phyloP scores from a whole-genome alignment of 345 rosid species.

The Xanthoceras sorbifolium region DNA sequence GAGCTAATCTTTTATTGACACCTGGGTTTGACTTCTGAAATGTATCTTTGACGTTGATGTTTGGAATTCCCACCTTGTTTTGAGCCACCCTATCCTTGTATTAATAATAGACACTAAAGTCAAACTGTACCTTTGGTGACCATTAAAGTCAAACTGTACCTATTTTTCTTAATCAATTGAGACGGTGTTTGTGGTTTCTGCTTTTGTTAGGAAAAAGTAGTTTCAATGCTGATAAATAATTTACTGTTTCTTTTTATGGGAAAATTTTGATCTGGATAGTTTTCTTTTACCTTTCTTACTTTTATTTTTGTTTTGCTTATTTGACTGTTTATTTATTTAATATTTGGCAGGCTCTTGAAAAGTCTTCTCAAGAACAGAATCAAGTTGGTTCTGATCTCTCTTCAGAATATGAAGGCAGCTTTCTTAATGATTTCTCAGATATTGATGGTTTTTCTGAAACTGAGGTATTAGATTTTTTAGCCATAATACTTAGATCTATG shows the following conservation, averaged over 20 bases:
- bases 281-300: not conserved
- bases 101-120: not conserved
- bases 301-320: not conserved
- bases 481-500: not conserved
- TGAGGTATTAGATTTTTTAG: constrained; percentile 51
- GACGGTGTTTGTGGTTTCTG: not conserved
- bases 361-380: constrained; percentile 41
- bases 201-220: not conserved
- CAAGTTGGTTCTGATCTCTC: constrained; percentile 43
- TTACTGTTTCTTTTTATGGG: not conserved
- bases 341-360: constrained; percentile 56
- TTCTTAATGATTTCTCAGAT: constrained; percentile 54
- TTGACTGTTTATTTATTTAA: not conserved
- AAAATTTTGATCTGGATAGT: not conserved
- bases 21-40: not conserved
- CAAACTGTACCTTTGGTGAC: not conserved
- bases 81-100: not conserved
- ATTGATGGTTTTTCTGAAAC: constrained; percentile 43
- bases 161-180: not conserved
- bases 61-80: not conserved
- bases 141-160: not conserved
- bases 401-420: constrained; percentile 52
- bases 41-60: not conserved
- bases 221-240: not conserved
- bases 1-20: not conserved